These are phyloP conservation scores for Starmera amethionina DNA, from an alignment of 805 yeast species.

Conservation along the genomic window DNA sequence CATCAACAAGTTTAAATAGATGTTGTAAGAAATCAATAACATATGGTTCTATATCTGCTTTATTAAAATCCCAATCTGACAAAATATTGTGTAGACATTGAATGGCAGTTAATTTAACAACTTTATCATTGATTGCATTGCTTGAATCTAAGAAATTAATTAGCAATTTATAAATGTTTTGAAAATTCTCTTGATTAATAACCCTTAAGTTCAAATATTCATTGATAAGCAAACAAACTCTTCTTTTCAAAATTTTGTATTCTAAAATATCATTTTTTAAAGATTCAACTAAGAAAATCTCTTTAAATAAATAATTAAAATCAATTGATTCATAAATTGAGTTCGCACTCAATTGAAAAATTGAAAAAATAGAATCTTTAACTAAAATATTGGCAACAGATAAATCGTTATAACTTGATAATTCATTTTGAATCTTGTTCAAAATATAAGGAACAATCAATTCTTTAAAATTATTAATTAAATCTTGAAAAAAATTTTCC, in stretches of 20 bases:
- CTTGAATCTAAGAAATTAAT: constrained; percentile 35
- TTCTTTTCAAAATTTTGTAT: constrained; percentile 57
- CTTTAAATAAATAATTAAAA: constrained; percentile 52
- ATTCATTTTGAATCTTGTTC: constrained; percentile 41
- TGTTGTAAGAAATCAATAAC: constrained; percentile 40
- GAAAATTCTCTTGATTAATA: constrained; percentile 41
- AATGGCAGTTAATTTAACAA: constrained; percentile 69
- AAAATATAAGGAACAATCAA: constrained; percentile 45
- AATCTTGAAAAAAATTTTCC: constrained; percentile 71
- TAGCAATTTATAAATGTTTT: constrained; percentile 49
- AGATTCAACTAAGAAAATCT: constrained; percentile 58
- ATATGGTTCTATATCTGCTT: constrained; percentile 57
- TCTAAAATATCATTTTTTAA: constrained; percentile 34
- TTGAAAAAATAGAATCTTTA: constrained; percentile 74
- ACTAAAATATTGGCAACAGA: constrained; percentile 41
- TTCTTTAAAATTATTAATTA: constrained; percentile 54
- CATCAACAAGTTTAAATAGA: constrained; percentile 39
- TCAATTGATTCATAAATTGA: constrained; percentile 58
- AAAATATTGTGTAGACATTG: constrained; percentile 59
- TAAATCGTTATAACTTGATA: constrained; percentile 20
- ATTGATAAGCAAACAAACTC: constrained; percentile 64
- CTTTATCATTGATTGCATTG: constrained; percentile 52
- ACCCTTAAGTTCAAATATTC: constrained; percentile 75
- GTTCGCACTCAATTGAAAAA: constrained; percentile 70
- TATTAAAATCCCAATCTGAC: constrained; percentile 82